Conservation (phyloP, 2,329 filamentous ascomycete genomes). For the Fusarium sp. region DNA sequence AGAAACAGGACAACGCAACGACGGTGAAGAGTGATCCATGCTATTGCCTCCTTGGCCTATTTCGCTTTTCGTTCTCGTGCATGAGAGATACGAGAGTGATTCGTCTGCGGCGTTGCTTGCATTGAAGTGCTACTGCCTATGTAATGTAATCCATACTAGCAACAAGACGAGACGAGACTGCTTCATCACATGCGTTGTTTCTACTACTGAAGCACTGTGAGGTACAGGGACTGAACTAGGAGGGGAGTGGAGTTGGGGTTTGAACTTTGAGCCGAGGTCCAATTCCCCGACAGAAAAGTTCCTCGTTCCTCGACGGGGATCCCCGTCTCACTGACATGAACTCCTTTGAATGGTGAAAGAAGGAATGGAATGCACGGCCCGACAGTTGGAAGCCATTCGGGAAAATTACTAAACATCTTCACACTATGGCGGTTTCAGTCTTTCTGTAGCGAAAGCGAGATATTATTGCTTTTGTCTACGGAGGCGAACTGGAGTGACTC, state of each 20-base stretch:
- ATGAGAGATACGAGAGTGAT: constrained; percentile 25
- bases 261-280: constrained; percentile 21
- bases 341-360: neutral
- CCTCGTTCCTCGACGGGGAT: constrained; percentile 7
- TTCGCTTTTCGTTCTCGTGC: constrained; percentile 29
- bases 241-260: constrained; percentile 18
- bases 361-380: constrained; percentile 12
- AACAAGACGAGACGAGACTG: neutral
- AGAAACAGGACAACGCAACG: constrained; percentile 23
- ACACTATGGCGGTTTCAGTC: constrained; percentile 32
- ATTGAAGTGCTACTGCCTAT: constrained; percentile 26
- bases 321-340: neutral
- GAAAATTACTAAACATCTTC: constrained; percentile 21
- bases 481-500: constrained; percentile 17
- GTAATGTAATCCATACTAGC: neutral
- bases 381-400: constrained; percentile 16
- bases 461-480: neutral
- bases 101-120: constrained; percentile 16
- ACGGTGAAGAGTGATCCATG: constrained; percentile 19
- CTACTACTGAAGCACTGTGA: neutral
- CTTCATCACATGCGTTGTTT: constrained; percentile 35
- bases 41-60: constrained; percentile 25
- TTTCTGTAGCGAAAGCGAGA: neutral
- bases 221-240: neutral
- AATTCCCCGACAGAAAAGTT: constrained; percentile 20